phyloP scores from a whole-genome alignment of 2,329 filamentous ascomycete genomes.

The Fusarium pilosicola region DNA sequence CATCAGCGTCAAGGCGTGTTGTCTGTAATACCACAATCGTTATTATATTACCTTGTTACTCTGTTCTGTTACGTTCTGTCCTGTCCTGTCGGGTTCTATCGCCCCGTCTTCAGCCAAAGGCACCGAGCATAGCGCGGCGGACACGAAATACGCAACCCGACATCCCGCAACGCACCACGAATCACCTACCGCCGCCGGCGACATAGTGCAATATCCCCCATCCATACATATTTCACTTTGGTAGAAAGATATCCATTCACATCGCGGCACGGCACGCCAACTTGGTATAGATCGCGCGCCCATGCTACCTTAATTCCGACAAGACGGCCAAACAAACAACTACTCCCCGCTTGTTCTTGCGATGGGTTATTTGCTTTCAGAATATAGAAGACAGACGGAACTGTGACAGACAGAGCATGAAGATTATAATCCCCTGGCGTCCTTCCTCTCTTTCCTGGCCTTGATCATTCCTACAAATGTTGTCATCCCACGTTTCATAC shows the following conservation, averaged over 20 bases:
- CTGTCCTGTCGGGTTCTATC: conserved; percentile 1
- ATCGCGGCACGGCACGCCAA: conserved; percentile 18
- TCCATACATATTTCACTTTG: conserved; percentile 18
- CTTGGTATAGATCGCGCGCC: conserved; percentile 18
- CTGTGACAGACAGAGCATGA: conserved; percentile 13
- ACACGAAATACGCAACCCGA: conserved; percentile 28
- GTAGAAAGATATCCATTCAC: conserved; percentile 14
- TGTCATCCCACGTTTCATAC: not conserved
- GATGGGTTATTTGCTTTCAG: conserved; percentile 5
- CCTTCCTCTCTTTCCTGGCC: not conserved
- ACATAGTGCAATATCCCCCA: conserved; percentile 17
- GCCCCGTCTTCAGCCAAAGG: conserved; percentile 18
- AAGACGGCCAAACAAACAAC: conserved; percentile 26
- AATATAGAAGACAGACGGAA: conserved; percentile 20
- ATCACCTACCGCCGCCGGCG: conserved; percentile 14
- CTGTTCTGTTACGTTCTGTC: conserved; percentile 7
- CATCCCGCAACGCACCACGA: conserved; percentile 13
- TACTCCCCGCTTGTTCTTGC: conserved; percentile 13
- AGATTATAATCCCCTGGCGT: not conserved
- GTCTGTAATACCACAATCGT: conserved; percentile 14
- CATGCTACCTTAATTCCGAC: conserved; percentile 30
- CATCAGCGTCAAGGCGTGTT: conserved; percentile 11
- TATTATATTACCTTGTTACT: conserved; percentile 3
- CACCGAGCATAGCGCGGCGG: conserved; percentile 27
- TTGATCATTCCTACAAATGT: not conserved